phyloP scores from a whole-genome alignment of 2,329 filamentous ascomycete species.

The Ceratocystis alfenasii region DNA sequence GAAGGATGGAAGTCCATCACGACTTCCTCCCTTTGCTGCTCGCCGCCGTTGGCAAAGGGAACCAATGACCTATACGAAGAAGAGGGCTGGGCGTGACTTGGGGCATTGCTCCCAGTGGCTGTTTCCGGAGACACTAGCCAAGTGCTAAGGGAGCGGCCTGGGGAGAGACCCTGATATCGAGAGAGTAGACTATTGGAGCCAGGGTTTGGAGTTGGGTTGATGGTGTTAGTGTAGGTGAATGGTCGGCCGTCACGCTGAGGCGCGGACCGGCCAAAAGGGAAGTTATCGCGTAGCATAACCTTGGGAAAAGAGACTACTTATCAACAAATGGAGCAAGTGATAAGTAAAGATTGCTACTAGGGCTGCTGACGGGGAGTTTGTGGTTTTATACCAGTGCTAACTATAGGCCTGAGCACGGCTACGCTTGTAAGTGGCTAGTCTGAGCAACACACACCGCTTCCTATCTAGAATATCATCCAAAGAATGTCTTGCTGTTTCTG shows the following conservation, averaged over 20 bases:
- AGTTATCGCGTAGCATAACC: neutral
- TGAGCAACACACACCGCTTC: neutral
- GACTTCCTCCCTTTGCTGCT: neutral
- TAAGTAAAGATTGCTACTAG: neutral
- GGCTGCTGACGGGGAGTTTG: neutral
- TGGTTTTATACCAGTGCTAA: neutral
- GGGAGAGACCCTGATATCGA: neutral
- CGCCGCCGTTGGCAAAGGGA: neutral
- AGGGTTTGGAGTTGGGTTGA: neutral
- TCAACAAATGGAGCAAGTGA: neutral
- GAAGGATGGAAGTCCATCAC: neutral
- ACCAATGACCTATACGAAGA: neutral
- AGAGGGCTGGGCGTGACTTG: neutral
- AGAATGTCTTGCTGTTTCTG: neutral
- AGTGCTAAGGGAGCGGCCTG: neutral
- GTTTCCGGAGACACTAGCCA: neutral
- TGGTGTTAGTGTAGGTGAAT: neutral
- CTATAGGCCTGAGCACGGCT: neutral
- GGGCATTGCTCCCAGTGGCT: neutral
- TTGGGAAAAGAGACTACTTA: neutral
- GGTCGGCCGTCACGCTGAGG: neutral
- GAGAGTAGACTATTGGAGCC: neutral
- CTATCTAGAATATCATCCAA: neutral
- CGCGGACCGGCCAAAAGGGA: neutral
- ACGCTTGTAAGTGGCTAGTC: neutral